These are phyloP conservation scores for Mariannaea elegans DNA, from an alignment of 2,329 filamentous ascomycete genomes.

Conservation along the genomic window DNA sequence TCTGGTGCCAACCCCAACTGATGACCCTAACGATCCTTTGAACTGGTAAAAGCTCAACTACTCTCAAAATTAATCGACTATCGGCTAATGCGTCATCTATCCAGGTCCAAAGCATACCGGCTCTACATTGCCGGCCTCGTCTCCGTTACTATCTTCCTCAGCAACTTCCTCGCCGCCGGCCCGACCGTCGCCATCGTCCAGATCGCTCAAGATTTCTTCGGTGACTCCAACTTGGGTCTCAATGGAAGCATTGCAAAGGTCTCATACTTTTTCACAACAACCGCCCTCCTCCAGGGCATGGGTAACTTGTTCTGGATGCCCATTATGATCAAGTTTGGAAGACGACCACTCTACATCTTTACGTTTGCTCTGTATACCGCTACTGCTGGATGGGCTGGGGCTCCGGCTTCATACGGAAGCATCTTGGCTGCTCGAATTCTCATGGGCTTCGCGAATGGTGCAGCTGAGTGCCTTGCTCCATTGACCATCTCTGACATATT, in stretches of 20 bases:
- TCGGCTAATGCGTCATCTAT: not conserved
- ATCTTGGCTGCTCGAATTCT: constrained; percentile 23
- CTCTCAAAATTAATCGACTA: not conserved
- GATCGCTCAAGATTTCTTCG: constrained; percentile 24
- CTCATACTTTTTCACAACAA: constrained; percentile 27
- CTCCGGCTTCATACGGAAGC: constrained; percentile 19
- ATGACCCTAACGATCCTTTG: constrained; percentile 57
- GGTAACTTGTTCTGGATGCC: constrained; percentile 29
- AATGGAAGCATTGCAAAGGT: constrained; percentile 21
- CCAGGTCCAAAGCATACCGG: constrained; percentile 45
- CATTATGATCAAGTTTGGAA: constrained; percentile 26
- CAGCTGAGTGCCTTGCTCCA: constrained; percentile 46
- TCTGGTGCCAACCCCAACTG: constrained; percentile 55
- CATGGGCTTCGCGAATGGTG: constrained; percentile 26
- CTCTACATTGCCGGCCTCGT: constrained; percentile 26
- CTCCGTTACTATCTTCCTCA: constrained; percentile 25
- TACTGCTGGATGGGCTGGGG: constrained; percentile 20
- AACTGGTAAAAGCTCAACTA: constrained; percentile 43
- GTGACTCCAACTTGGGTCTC: constrained; percentile 8
- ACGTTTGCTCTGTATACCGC: constrained; percentile 24
- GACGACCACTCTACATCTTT: constrained; percentile 24
- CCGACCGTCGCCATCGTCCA: constrained; percentile 24
- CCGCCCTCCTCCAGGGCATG: constrained; percentile 26
- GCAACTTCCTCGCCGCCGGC: constrained; percentile 27
- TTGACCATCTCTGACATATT: constrained; percentile 62